Percentiles rank a stretch among this genome's conserved stretches.
Conservation (phyloP, 495 filamentous ascomycete genomes). For the Staphylotrichum tortipilum region DNA sequence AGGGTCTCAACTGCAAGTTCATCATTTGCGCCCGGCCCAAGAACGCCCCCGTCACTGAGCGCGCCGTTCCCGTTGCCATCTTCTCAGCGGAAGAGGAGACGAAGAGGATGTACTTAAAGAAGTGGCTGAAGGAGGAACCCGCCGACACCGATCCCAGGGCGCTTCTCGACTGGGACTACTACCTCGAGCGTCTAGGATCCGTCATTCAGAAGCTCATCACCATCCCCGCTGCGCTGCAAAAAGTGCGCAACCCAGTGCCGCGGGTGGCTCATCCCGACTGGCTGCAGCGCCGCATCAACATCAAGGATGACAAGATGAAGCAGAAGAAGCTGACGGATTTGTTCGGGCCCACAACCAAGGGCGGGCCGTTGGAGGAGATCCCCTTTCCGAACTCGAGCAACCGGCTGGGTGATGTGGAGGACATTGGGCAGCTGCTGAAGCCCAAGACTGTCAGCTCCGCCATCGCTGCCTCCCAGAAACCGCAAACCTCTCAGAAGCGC, state of each 20-base stretch:
- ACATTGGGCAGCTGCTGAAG: constrained; percentile 67
- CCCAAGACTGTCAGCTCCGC: constrained; percentile 57
- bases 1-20: constrained; percentile 97
- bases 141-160: constrained; percentile 82
- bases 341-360: constrained; percentile 55
- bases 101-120: constrained; percentile 82
- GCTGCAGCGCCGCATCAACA: constrained; percentile 85
- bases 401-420: constrained; percentile 67
- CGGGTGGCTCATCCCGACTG: constrained; percentile 92
- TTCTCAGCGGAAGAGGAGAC: constrained; percentile 86
- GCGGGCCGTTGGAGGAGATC: constrained; percentile 58
- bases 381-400: constrained; percentile 51
- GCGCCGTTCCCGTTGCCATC: constrained; percentile 91
- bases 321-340: constrained; percentile 98
- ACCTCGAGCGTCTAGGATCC: constrained; percentile 85
- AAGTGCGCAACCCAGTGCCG: constrained; percentile 87
- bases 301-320: constrained; percentile 93
- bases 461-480: constrained; percentile 37
- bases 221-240: constrained; percentile 92
- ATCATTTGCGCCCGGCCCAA: constrained; percentile 86
- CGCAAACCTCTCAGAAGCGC: constrained; percentile 57
- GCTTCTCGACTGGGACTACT: constrained; percentile 94
- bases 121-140: constrained; percentile 93
- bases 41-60: constrained; percentile 85
- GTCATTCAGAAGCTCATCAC: constrained; percentile 99